These are phyloP conservation scores for Mycosphaerella sp. DNA, from an alignment of 2,329 filamentous ascomycete genomes.

Conservation along the genomic window DNA sequence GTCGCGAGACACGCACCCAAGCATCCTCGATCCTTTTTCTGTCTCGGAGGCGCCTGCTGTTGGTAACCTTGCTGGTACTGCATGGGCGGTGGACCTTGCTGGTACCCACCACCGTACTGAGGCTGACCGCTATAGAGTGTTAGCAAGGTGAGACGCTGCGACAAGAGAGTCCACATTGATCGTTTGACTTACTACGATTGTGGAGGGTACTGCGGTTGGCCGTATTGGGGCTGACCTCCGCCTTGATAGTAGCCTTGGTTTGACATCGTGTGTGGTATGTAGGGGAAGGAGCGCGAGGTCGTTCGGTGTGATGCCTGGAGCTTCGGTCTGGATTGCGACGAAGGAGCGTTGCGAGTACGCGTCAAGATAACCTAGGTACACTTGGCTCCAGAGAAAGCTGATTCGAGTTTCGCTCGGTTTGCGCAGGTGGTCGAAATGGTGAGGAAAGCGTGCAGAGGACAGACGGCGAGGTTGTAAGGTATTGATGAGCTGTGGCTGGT, in stretches of 20 bases:
- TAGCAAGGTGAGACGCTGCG: neutral
- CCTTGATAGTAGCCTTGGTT: constrained; percentile 39
- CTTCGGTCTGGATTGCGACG: neutral
- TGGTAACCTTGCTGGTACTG: constrained; percentile 38
- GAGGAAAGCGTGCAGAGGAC: neutral
- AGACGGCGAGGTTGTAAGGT: too few relatives aligned
- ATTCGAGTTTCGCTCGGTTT: neutral
- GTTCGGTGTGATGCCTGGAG: neutral
- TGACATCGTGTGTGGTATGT: constrained; percentile 34
- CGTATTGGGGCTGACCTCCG: constrained; percentile 28
- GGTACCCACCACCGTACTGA: constrained; percentile 32
- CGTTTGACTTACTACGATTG: constrained; percentile 5
- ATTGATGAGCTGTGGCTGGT: neutral
- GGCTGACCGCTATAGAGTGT: constrained; percentile 8
- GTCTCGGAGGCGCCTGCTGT: constrained; percentile 36
- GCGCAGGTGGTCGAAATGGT: neutral
- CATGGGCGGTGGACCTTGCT: constrained; percentile 36
- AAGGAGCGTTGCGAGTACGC: neutral
- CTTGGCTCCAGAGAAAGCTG: neutral
- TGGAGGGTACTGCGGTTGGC: constrained; percentile 32
- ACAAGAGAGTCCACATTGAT: neutral
- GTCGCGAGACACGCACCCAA: constrained; percentile 49
- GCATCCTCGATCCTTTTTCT: constrained; percentile 46
- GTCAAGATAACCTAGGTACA: too few relatives aligned
- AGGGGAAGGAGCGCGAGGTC: neutral